Evolutionary conservation across 2,329 filamentous ascomycete species (phyloP).

Genomic region (Ophiocordyceps unilateralis): DNA sequence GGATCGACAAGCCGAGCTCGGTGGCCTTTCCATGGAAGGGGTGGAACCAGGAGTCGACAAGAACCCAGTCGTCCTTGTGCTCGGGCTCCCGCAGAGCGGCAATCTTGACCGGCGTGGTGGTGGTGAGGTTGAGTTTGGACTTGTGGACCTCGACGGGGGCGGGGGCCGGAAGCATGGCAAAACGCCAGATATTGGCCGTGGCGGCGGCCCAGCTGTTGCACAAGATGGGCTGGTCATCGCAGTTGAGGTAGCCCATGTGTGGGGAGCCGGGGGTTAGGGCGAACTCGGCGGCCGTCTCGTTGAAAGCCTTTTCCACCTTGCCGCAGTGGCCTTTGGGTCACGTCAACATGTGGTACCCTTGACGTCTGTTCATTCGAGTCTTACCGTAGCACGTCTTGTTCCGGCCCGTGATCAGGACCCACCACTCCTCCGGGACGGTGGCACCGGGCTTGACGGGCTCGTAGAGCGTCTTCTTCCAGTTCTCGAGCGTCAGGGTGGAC

Average conservation of each 20-base stretch:
- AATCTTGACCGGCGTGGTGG: conserved; percentile 46
- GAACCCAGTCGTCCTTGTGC: conserved; percentile 27
- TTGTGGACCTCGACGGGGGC: conserved; percentile 46
- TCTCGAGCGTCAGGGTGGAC: conserved; percentile 42
- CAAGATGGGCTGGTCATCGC: conserved; percentile 55
- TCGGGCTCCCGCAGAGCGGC: conserved; percentile 37
- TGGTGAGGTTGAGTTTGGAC: conserved; percentile 52
- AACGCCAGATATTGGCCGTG: conserved; percentile 47
- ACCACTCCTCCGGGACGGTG: conserved; percentile 56
- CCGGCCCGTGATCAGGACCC: conserved; percentile 55
- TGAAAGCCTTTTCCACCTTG: conserved; percentile 45
- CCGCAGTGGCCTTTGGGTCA: conserved; percentile 41
- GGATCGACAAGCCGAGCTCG: conserved; percentile 42
- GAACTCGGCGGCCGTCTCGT: conserved; percentile 48
- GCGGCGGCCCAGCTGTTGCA: conserved; percentile 58
- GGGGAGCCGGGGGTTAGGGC: conserved; percentile 43
- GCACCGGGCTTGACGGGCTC: conserved; percentile 39
- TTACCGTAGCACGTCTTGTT: conserved; percentile 62
- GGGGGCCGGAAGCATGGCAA: conserved; percentile 48
- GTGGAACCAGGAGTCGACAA: conserved; percentile 52
- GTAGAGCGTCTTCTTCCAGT: conserved; percentile 55
- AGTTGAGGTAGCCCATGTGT: conserved; percentile 54
- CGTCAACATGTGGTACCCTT: neutral
- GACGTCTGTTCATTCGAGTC: conserved; percentile 4
- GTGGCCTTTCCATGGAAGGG: conserved; percentile 55